Conservation (phyloP, 1,139 yeast species). For the Candida gigantensis region DNA sequence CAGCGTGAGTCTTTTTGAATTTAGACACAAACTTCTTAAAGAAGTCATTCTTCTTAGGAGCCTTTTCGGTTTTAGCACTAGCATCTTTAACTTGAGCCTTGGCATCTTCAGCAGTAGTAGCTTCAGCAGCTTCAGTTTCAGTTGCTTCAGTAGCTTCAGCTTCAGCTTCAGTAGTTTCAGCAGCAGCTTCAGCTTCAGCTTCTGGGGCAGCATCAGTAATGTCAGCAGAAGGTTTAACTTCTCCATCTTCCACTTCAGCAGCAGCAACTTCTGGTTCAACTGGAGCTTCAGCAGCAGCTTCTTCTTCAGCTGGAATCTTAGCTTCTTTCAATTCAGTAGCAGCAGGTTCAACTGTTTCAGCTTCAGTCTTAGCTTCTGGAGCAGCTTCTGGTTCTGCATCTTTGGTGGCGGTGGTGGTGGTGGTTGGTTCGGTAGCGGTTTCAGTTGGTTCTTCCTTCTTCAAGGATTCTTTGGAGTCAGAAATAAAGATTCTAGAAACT, state of each 20-base stretch:
- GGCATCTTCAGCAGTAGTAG: constrained; percentile 13
- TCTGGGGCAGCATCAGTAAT: constrained; percentile 13
- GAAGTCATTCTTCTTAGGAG: constrained; percentile 46
- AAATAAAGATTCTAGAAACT: constrained; percentile 43
- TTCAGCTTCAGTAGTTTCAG: constrained; percentile 14
- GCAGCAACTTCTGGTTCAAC: constrained; percentile 16
- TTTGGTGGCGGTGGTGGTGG: constrained; percentile 14
- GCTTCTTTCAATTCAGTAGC: constrained; percentile 1
- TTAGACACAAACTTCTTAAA: constrained; percentile 51
- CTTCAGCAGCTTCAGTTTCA: constrained; percentile 15
- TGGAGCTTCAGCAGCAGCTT: constrained; percentile 16
- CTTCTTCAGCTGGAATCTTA: constrained; percentile 9
- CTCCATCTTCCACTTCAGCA: constrained; percentile 8
- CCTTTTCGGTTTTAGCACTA: constrained; percentile 23
- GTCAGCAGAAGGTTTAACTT: too few relatives aligned
- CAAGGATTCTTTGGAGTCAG: constrained; percentile 21
- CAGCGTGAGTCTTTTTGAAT: constrained; percentile 44
- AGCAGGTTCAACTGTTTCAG: constrained; percentile 10
- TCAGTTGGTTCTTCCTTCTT: constrained; percentile 13
- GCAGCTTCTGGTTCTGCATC: constrained; percentile 9
- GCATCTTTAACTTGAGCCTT: constrained; percentile 2
- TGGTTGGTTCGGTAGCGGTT: constrained; percentile 14
- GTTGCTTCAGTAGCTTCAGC: constrained; percentile 14
- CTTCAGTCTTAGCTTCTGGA: constrained; percentile 14
- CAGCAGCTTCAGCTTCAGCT: constrained; percentile 16